These are phyloP conservation scores for Heterobasidion irregulare DNA, from an alignment of 1,284 basidiomycete genomes.

Conservation along the genomic window DNA sequence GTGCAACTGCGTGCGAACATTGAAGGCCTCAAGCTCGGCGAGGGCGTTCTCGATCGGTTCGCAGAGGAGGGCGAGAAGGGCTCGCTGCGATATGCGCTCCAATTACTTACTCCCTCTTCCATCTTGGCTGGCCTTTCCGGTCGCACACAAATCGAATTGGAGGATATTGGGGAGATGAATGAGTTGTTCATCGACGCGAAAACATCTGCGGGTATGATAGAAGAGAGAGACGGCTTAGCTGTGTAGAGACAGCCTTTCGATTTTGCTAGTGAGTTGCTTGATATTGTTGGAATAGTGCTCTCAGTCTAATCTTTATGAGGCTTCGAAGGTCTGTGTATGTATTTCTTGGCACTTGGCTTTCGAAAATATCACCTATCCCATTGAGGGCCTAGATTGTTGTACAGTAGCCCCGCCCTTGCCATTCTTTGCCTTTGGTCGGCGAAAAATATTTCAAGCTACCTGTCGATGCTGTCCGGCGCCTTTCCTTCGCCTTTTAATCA, in stretches of 20 bases:
- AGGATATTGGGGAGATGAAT: slow-evolving; percentile 89
- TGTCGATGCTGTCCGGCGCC: no score
- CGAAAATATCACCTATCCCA: no score
- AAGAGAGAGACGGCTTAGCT: slow-evolving; percentile 3
- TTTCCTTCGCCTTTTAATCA: no score
- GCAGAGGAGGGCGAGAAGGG: slow-evolving; percentile 80
- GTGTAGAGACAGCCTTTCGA: not conserved
- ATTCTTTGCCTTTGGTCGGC: no score
- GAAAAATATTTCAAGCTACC: no score
- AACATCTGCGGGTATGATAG: slow-evolving; percentile 57
- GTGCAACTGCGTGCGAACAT: slow-evolving; percentile 81
- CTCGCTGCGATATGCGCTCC: slow-evolving; percentile 87
- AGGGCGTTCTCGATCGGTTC: slow-evolving; percentile 75
- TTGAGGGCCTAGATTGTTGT: no score
- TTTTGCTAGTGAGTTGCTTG: not conserved
- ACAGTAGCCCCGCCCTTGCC: no score
- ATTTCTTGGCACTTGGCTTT: not conserved
- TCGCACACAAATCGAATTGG: slow-evolving; percentile 71
- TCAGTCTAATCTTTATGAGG: no score
- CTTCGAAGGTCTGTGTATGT: no score
- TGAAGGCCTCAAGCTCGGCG: slow-evolving; percentile 76
- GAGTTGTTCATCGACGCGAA: slow-evolving; percentile 95
- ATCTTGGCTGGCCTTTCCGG: slow-evolving; percentile 79
- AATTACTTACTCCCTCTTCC: slow-evolving; percentile 88
- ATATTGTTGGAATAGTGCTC: no score